phyloP scores from a whole-genome alignment of 108 stramenopile genomes.

The Schizochytrium sp. region DNA sequence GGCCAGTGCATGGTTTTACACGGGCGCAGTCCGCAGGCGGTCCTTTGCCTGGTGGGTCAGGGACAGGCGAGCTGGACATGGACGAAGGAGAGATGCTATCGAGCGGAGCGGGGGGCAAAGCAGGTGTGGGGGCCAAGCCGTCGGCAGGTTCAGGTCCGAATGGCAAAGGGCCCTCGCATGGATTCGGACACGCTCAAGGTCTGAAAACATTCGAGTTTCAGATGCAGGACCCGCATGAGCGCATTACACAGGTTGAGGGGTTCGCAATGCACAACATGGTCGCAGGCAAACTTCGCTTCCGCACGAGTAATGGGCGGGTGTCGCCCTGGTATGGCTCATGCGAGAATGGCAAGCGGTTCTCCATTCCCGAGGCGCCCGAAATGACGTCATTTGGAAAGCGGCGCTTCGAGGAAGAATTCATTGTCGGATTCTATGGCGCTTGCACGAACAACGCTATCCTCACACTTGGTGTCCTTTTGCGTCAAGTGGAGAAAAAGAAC shows the following conservation, averaged over 20 bases:
- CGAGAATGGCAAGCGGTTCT: not conserved
- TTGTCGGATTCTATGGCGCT: not conserved
- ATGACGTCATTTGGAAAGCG: not conserved
- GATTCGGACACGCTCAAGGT: not conserved
- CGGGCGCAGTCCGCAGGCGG: not conserved
- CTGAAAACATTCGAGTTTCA: not conserved
- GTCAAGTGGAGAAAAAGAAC: not conserved
- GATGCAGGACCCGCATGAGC: not conserved
- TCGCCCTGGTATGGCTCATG: not conserved
- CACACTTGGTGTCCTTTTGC: not conserved
- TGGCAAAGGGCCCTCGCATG: not conserved
- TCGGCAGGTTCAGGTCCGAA: not conserved
- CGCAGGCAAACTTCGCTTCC: not conserved
- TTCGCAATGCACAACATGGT: not conserved
- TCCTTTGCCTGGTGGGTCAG: not conserved
- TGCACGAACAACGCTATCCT: not conserved
- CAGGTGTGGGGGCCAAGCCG: not conserved
- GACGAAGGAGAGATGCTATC: not conserved
- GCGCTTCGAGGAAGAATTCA: conserved; percentile 4
- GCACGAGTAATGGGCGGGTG: not conserved
- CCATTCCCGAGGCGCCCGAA: not conserved
- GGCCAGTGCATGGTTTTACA: not conserved
- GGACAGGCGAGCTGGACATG: not conserved
- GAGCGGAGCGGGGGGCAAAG: not conserved
- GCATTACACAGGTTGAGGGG: not conserved